Percentiles rank a stretch among this genome's conserved stretches.
These are phyloP conservation scores for Petunia hybrid DNA, from an alignment of 305 asterid species.

Conservation along the genomic window DNA sequence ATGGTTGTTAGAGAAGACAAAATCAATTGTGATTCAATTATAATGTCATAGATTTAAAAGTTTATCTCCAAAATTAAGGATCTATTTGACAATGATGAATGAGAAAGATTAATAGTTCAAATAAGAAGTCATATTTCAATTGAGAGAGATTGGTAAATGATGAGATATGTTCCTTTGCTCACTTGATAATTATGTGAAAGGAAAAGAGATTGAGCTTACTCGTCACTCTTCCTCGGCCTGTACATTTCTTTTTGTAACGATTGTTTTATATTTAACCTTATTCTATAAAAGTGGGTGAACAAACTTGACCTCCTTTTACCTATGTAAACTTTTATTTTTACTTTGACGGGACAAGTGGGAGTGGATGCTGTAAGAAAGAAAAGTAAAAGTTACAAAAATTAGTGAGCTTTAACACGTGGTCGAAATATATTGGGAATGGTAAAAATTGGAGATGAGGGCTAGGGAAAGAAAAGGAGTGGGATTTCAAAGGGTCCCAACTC, in stretches of 20 bases:
- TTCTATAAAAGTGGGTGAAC: background rate
- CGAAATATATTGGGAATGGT: constrained; percentile 51
- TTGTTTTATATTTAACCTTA: background rate
- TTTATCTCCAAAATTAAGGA: too few relatives aligned
- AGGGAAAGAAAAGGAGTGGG: constrained; percentile 32
- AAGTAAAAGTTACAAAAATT: constrained; percentile 35
- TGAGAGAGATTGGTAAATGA: too few relatives aligned
- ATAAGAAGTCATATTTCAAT: background rate
- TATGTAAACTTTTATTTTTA: constrained; percentile 45
- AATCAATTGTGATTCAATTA: too few relatives aligned
- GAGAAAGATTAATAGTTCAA: constrained; percentile 10
- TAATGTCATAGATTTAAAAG: too few relatives aligned
- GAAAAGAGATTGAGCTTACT: background rate
- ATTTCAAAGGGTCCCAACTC: constrained; percentile 35
- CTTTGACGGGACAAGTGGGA: constrained; percentile 50
- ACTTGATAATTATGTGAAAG: background rate
- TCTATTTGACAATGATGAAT: background rate
- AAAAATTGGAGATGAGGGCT: background rate
- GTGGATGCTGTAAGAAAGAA: constrained; percentile 46
- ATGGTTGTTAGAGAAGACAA: too few relatives aligned
- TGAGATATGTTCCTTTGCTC: background rate
- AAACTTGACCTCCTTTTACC: constrained; percentile 31
- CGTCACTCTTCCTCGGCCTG: background rate
- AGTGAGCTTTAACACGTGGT: constrained; percentile 59
- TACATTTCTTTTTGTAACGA: background rate